Base-by-base conservation (phyloP, 306 rosid genomes). In the Fragaria iinumae region DNA sequence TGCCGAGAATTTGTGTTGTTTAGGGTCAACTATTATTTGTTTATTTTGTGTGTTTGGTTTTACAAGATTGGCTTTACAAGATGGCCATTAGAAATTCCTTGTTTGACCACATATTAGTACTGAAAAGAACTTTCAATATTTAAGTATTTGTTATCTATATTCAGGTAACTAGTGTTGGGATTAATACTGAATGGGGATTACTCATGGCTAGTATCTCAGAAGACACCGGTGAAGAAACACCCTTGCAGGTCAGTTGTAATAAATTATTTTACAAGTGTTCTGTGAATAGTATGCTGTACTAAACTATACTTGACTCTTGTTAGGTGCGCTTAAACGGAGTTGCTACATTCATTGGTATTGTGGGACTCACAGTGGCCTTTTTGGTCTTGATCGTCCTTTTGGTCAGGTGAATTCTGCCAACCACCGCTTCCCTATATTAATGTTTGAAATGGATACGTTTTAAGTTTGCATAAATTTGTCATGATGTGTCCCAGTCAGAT, bases 131-230 rank as follows among this genome's bases (percentile, higher is more conserved):
- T 4, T 20, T 29, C 32, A 63, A 11, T 45, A 8, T 45, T 9
- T 25, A 47, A 41, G 27, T 60, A 8, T 74, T 74, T 66, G 27
- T 66, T 32, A 20, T 62, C 1, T 50, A 79, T 76, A 77, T 17
- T 55, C 73, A 96, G 99, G 99, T 93, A 50, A 90, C 93, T 0
- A 84, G 96, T 84, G 99, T 96, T 80, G 99, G 99, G 72, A 23
- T 86, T 64, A 93, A 96, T 87, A 96, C 99, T 57, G 99, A 96
- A 82, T 96, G 98, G 98, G 98, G 99, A 72, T 88, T 96, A 86
- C 94, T 96, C 41, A 96, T 96, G 99, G 96, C 99, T 80, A 96
- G 97, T 83, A 96, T 96, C 83, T 90, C 98, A 25, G 99, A 96
- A 83, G 99, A 96, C 86, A 91, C 86, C 27, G 99, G 98, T 66